phyloP scores from a whole-genome alignment of 179 eudicot species.

The Monotropa hypopitys region DNA sequence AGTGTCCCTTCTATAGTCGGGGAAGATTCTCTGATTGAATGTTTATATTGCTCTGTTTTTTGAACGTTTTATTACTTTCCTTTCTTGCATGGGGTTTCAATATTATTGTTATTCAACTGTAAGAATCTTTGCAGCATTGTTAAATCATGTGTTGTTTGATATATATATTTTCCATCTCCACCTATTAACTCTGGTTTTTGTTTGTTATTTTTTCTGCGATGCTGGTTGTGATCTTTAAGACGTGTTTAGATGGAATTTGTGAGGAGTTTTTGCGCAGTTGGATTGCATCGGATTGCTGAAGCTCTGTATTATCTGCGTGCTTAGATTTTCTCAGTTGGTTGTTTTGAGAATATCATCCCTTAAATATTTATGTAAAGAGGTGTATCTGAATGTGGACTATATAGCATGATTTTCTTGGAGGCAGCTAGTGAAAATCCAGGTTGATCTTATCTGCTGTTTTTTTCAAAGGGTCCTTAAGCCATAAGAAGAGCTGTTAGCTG shows the following conservation, averaged over 20 bases:
- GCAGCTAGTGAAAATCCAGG: conserved; percentile 1
- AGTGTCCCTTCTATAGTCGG: not conserved
- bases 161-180: not conserved
- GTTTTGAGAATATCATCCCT: conserved; percentile 8
- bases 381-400: not conserved
- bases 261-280: conserved; percentile 11
- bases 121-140: not conserved
- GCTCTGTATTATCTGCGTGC: conserved; percentile 11
- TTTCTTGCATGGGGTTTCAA: not conserved
- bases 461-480: not conserved
- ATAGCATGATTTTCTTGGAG: conserved; percentile 7
- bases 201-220: conserved; percentile 11
- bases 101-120: not conserved
- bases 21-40: not conserved
- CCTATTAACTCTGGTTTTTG: conserved; percentile 12
- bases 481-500: not conserved
- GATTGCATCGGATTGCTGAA: conserved; percentile 11
- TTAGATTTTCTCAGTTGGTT: conserved; percentile 11
- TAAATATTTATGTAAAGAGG: not conserved
- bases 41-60: not conserved
- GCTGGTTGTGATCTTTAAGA: conserved; percentile 18
- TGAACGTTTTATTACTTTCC: not conserved
- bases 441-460: not conserved
- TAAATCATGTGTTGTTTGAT: not conserved
- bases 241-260: conserved; percentile 17